Evolutionary conservation across 169 alveolate species (phyloP), one percentile per base, ranked within the genome.

Genomic region (Plasmodium billcollinsi): DNA sequence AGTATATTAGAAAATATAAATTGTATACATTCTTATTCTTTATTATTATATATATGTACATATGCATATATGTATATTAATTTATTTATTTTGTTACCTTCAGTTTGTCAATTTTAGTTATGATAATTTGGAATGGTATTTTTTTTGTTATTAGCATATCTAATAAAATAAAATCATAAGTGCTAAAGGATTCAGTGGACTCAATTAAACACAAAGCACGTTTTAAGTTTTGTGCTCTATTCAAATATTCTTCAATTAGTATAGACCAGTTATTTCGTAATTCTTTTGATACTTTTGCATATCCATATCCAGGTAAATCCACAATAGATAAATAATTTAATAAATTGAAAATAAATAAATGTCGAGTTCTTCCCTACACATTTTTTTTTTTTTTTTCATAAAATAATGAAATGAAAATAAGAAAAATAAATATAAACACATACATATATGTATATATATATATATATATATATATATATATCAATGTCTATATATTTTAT

Each of bases 251-350:
- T 56, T 67, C 88, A 24, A 67, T 83, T 6, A 62, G 39, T n/a
- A 62, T 56, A 2, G 73, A 67, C 74, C 65, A 21, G 65, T 78
- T 75, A 93, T 96, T 91, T 74, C 63, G 88, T 62, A 20, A 94
- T 11, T 69, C 90, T 70, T 54, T 59, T 15, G 80, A 93, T 75
- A 88, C 98, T 56, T 93, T 92, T 54, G 98, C 97, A 56, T 83
- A 93, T 2, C 98, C 98, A 78, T 96, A 96, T 56, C 98, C 98
- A n/a, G 98, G 98, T 29, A 96, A 90, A 73, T 96, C 98, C 11
- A 95, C 98, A 39, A 96, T 93, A 4, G 96, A 89, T 20, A 96
- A 69, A 18, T 93, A 92, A 67, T 78, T 91, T 24, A 94, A 91
- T 29, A 96, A 93, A 65, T 96, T 95, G 89, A 95, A 96, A 18